phyloP scores from a whole-genome alignment of 106 monocot genomes.

The Dendrobium nobile region DNA sequence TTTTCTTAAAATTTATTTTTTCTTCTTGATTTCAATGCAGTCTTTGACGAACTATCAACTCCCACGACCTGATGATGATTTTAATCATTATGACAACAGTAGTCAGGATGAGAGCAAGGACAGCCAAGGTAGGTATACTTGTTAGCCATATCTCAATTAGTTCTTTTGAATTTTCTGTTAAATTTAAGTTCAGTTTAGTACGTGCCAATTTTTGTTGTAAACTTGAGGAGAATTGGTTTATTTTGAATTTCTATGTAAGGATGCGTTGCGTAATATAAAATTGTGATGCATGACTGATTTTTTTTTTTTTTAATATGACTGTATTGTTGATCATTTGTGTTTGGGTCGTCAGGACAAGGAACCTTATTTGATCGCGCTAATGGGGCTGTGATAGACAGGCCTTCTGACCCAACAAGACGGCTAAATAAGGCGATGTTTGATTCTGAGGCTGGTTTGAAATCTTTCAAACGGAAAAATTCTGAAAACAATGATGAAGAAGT shows the following conservation, averaged over 20 bases:
- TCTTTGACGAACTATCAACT: conserved; percentile 81
- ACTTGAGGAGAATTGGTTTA: too few species aligned
- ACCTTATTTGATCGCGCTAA: conserved; percentile 43
- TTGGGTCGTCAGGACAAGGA: conserved; percentile 32
- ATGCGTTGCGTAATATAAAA: neutral
- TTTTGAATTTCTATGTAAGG: too few species aligned
- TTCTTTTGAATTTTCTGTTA: conserved; percentile 4
- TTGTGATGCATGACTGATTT: neutral
- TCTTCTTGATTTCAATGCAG: conserved; percentile 32
- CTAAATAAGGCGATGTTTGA: conserved; percentile 34
- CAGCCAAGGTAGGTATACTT: conserved; percentile 55
- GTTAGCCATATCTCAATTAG: neutral
- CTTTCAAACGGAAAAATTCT: conserved; percentile 32
- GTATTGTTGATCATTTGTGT: neutral
- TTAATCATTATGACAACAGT: conserved; percentile 51
- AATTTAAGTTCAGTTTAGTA: neutral
- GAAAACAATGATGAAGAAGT: conserved; percentile 49
- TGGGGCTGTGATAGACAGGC: conserved; percentile 28
- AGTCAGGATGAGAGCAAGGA: conserved; percentile 67
- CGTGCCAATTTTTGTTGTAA: neutral
- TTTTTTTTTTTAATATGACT: neutral
- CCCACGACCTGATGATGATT: conserved; percentile 49
- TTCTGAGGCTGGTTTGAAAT: conserved; percentile 30
- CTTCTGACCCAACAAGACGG: conserved; percentile 26
- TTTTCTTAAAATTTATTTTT: neutral